Conservation (phyloP, 345 rosid genomes). For the Melaleuca quinquenervia region DNA sequence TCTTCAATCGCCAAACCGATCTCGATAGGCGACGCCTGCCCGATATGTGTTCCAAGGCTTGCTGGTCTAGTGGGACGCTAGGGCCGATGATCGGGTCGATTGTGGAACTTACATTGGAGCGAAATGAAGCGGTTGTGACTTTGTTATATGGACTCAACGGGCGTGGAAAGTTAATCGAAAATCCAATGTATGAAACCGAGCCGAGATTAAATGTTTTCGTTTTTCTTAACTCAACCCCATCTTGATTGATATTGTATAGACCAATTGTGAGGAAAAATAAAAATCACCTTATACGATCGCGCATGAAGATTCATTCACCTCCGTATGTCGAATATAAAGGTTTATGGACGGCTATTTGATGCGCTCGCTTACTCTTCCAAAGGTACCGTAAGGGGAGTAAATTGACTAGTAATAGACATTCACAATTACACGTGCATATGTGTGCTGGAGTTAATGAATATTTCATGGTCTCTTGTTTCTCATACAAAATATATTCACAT, state of each 20-base stretch:
- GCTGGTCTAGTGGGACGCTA: fast-evolving
- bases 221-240: neutral
- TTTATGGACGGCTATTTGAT: fast-evolving
- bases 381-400: neutral
- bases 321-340: neutral
- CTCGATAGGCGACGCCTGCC: neutral
- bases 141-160: neutral
- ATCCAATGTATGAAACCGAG: fast-evolving
- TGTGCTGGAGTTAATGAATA: too few species aligned
- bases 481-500: too few species aligned
- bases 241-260: neutral
- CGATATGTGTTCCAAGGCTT: fast-evolving
- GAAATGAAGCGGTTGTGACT: neutral
- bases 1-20: neutral
- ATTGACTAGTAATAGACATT: neutral
- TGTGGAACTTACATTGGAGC: neutral
- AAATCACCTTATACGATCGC: too few species aligned
- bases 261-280: neutral
- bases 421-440: neutral
- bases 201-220: fast-evolving
- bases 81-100: neutral
- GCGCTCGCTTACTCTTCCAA: neutral
- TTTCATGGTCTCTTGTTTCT: too few species aligned
- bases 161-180: neutral
- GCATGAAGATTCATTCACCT: neutral